These are phyloP conservation scores for Xylaria multiplex DNA, from an alignment of 2,329 filamentous ascomycete genomes.

Conservation along the genomic window DNA sequence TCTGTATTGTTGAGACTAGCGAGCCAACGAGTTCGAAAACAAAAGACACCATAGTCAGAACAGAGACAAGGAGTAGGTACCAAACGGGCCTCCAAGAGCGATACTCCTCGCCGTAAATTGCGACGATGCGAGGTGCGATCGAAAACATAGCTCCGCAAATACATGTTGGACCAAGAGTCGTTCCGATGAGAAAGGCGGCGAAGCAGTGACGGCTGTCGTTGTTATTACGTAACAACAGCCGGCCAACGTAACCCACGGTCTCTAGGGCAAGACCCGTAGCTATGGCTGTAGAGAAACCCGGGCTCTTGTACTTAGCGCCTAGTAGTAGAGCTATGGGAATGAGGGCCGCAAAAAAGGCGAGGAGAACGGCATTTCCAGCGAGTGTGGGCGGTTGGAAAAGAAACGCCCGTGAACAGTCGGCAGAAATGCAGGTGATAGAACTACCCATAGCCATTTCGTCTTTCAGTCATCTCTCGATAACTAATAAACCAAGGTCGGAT, in stretches of 20 bases:
- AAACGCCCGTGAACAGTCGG: slow-evolving; percentile 45
- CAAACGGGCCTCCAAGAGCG: slow-evolving; percentile 50
- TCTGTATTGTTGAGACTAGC: slow-evolving; percentile 52
- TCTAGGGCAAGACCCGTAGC: slow-evolving; percentile 56
- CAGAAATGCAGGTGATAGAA: slow-evolving; percentile 37
- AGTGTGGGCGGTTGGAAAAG: slow-evolving; percentile 52
- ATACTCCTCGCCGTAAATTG: slow-evolving; percentile 58
- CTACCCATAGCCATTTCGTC: slow-evolving; percentile 43
- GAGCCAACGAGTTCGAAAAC: slow-evolving; percentile 55
- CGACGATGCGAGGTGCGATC: slow-evolving; percentile 58
- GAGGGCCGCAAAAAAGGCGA: slow-evolving; percentile 54
- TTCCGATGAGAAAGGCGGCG: slow-evolving; percentile 58
- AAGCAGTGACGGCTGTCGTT: slow-evolving; percentile 52
- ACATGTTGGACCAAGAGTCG: slow-evolving; percentile 58
- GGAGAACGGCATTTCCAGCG: slow-evolving; percentile 54
- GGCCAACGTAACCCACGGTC: slow-evolving; percentile 58
- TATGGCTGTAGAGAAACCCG: slow-evolving; percentile 54
- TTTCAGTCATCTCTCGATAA: slow-evolving; percentile 32
- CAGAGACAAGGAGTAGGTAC: slow-evolving; percentile 46
- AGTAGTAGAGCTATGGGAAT: slow-evolving; percentile 52
- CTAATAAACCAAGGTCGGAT: slow-evolving; percentile 17
- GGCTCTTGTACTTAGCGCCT: slow-evolving; percentile 54
- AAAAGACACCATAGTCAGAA: slow-evolving; percentile 40
- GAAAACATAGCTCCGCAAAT: slow-evolving; percentile 58
- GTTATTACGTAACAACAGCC: slow-evolving; percentile 54